Percentiles rank a stretch among this genome's conserved stretches.
Conservation (phyloP, 352 stramenopile genomes). For the Phytophthora vignae region DNA sequence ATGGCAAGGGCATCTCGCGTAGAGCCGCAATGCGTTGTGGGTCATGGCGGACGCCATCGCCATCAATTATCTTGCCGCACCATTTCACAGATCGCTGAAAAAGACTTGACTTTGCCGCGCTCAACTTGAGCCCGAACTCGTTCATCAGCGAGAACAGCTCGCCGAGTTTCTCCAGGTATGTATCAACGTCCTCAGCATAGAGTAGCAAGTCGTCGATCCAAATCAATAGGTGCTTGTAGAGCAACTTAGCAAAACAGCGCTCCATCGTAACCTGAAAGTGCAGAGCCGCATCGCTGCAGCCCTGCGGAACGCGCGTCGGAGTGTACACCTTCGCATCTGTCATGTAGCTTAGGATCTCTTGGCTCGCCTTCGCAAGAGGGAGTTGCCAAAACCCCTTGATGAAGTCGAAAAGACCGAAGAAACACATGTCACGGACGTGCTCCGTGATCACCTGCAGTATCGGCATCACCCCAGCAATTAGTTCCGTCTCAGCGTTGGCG, state of each 20-base stretch:
- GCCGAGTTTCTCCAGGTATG: constrained; percentile 28
- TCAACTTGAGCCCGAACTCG: constrained; percentile 35
- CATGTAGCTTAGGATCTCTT: constrained; percentile 28
- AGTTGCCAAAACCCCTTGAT: too few relatives aligned
- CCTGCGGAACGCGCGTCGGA: constrained; percentile 23
- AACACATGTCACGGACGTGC: background rate
- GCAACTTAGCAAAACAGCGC: constrained; percentile 6
- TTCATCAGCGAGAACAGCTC: constrained; percentile 32
- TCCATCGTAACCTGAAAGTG: constrained; percentile 21
- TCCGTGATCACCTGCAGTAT: constrained; percentile 5
- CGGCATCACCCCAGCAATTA: constrained; percentile 14
- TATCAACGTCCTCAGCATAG: constrained; percentile 25
- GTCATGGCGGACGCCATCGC: constrained; percentile 8
- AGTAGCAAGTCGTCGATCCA: constrained; percentile 48
- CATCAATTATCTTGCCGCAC: constrained; percentile 28
- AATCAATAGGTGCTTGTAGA: constrained; percentile 27
- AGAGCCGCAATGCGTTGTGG: background rate
- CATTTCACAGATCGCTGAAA: constrained; percentile 31
- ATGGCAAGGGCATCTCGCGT: constrained; percentile 2
- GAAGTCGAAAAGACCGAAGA: constrained; percentile 18
- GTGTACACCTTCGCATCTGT: constrained; percentile 29
- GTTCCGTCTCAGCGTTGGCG: constrained; percentile 1
- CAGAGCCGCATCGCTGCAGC: constrained; percentile 14
- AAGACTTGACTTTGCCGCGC: constrained; percentile 28
- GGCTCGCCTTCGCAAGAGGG: constrained; percentile 1